phyloP scores from a whole-genome alignment of 768 basidiomycete genomes.

The Dioszegia hungarica region DNA sequence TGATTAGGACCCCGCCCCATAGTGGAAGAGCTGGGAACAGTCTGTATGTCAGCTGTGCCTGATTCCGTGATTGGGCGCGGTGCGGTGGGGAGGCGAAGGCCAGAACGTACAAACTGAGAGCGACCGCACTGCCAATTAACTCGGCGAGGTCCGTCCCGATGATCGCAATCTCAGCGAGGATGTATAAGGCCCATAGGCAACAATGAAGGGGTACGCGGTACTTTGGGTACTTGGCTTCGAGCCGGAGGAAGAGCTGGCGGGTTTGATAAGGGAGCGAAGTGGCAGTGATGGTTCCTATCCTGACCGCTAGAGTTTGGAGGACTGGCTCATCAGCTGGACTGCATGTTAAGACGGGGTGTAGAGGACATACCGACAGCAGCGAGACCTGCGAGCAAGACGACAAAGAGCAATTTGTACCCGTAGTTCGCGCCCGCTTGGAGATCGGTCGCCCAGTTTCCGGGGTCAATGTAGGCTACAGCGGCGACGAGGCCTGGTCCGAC shows the following conservation, averaged over 20 bases:
- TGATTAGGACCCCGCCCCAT: slow-evolving; percentile 49
- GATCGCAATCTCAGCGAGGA: slow-evolving; percentile 62
- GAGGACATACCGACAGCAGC: slow-evolving; percentile 58
- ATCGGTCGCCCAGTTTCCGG: slow-evolving; percentile 82
- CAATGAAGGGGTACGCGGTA: slow-evolving; percentile 27
- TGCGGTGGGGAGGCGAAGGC: neutral
- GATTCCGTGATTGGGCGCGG: too few species aligned
- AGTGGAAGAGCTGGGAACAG: slow-evolving; percentile 48
- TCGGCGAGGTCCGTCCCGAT: slow-evolving; percentile 76
- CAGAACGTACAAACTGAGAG: slow-evolving; percentile 57
- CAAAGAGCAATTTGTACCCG: slow-evolving; percentile 80
- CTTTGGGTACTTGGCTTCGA: slow-evolving; percentile 42
- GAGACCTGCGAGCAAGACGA: slow-evolving; percentile 74
- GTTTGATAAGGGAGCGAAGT: slow-evolving; percentile 39
- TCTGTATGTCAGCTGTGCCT: slow-evolving; percentile 21
- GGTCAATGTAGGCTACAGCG: slow-evolving; percentile 67
- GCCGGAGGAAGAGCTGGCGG: slow-evolving; percentile 35
- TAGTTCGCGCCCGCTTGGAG: slow-evolving; percentile 77
- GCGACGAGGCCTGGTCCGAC: slow-evolving; percentile 81
- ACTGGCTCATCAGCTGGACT: slow-evolving; percentile 47
- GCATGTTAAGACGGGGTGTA: too few species aligned
- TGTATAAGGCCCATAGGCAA: slow-evolving; percentile 29
- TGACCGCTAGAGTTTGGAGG: slow-evolving; percentile 73
- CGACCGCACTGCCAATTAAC: slow-evolving; percentile 74
- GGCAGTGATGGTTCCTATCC: slow-evolving; percentile 58